These are phyloP conservation scores for Eutrema salsugineum DNA, from an alignment of 441 rosid genomes.

Conservation along the genomic window DNA sequence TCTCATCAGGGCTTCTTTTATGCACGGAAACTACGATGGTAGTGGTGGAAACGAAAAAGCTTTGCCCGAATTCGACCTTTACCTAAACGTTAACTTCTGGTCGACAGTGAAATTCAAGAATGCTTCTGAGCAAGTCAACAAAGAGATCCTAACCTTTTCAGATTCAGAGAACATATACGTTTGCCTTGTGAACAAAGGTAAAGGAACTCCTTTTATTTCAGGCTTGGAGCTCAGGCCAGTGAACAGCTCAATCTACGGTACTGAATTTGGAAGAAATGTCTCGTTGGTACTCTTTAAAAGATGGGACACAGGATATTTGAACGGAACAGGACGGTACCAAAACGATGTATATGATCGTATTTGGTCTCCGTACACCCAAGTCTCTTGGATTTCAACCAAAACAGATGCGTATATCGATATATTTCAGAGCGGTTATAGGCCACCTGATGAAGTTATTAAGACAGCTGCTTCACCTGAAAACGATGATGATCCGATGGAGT, in stretches of 20 bases:
- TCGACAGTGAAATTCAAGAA: constrained; percentile 38
- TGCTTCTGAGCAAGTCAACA: constrained; percentile 36
- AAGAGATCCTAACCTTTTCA: constrained; percentile 43
- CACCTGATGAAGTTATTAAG: constrained; percentile 38
- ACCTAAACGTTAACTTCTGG: constrained; percentile 49
- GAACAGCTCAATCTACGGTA: constrained; percentile 35
- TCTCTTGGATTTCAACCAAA: constrained; percentile 5
- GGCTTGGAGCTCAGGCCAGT: constrained; percentile 51
- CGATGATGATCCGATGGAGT: background rate
- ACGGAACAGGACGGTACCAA: constrained; percentile 29
- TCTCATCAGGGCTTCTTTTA: constrained; percentile 55
- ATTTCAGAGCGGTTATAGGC: constrained; percentile 20
- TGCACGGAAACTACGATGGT: constrained; percentile 60
- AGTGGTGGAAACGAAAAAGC: background rate
- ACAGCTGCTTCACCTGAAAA: constrained; percentile 33
- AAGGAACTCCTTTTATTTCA: constrained; percentile 65
- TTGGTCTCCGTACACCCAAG: constrained; percentile 24
- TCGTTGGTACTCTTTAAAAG: constrained; percentile 30
- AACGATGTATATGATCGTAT: constrained; percentile 36
- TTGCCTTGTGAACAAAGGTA: constrained; percentile 53
- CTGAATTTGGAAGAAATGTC: constrained; percentile 33
- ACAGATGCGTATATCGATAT: constrained; percentile 5
- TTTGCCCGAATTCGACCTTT: constrained; percentile 43
- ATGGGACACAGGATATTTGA: constrained; percentile 28
- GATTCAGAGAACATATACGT: constrained; percentile 28